phyloP scores from a whole-genome alignment of 371 early-diverging fungal genomes.

The Mortierella sp. region DNA sequence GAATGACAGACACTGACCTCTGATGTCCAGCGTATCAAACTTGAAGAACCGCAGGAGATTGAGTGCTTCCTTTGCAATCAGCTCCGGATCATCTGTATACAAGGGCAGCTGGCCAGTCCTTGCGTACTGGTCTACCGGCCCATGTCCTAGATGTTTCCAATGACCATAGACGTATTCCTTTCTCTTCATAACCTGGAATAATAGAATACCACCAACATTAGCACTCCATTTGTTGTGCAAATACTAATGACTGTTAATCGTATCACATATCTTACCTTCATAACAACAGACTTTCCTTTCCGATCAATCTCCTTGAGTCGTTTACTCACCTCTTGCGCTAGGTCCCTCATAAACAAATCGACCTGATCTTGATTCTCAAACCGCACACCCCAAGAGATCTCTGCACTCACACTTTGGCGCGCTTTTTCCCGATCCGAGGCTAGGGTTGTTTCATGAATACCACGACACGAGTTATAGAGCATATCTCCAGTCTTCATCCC shows the following conservation, averaged over 20 bases:
- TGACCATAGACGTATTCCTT: constrained; percentile 62
- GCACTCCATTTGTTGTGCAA: too few species aligned
- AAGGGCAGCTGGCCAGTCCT: constrained; percentile 61
- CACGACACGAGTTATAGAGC: constrained; percentile 73
- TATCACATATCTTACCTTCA: constrained; percentile 60
- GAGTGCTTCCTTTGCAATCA: constrained; percentile 60
- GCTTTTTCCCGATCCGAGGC: constrained; percentile 62
- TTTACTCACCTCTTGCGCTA: constrained; percentile 65
- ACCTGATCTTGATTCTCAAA: constrained; percentile 77
- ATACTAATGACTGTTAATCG: too few species aligned
- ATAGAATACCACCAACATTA: too few species aligned
- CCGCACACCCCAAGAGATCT: constrained; percentile 88
- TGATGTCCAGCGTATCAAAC: constrained; percentile 65
- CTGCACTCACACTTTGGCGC: constrained; percentile 84
- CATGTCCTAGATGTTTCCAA: constrained; percentile 75
- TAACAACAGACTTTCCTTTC: constrained; percentile 63
- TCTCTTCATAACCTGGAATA: constrained; percentile 60
- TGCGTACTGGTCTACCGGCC: constrained; percentile 70
- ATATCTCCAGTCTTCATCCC: constrained; percentile 80
- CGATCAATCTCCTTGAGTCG: constrained; percentile 61
- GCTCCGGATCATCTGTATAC: constrained; percentile 59
- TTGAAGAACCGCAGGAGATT: constrained; percentile 60
- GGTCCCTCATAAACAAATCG: constrained; percentile 65
- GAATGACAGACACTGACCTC: constrained; percentile 52
- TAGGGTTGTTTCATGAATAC: constrained; percentile 80